Evolutionary conservation across 352 stramenopile species (phyloP).

Genomic region (Globisporangium radiosum): DNA sequence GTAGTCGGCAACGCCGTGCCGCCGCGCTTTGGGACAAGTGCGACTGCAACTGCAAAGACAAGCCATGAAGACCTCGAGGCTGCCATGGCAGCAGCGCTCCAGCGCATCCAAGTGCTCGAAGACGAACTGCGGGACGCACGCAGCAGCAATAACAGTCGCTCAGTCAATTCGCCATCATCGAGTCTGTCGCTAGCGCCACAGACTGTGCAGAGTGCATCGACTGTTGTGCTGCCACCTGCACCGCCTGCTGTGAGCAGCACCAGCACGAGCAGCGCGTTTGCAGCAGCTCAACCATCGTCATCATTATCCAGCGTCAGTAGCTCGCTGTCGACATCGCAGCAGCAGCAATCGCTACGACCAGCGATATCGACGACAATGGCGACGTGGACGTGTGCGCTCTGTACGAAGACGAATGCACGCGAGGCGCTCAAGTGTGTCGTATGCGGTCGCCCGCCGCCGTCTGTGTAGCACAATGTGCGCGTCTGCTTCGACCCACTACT

Average conservation of each 20-base stretch:
- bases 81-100: conserved; percentile 46
- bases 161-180: background rate
- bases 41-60: conserved; percentile 9
- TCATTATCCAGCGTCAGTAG: background rate
- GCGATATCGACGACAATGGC: background rate
- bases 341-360: background rate
- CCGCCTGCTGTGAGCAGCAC: background rate
- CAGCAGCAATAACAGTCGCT: background rate
- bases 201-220: background rate
- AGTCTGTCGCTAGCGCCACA: conserved; percentile 9
- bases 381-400: conserved; percentile 66
- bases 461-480: background rate
- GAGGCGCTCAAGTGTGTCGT: conserved; percentile 55
- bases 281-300: background rate
- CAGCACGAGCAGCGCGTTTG: background rate
- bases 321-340: background rate
- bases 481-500: no score
- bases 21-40: conserved; percentile 25
- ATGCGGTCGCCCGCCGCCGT: conserved; percentile 49
- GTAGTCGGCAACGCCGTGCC: conserved; percentile 37
- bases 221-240: background rate
- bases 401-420: conserved; percentile 54
- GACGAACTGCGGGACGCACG: conserved; percentile 31
- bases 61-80: conserved; percentile 47
- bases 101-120: conserved; percentile 46